A percentile compares a stretch with the other conserved stretches of the same genome.
These are phyloP conservation scores for Vitis hybrid DNA, from an alignment of 177 flowering plant species.

Conservation along the genomic window DNA sequence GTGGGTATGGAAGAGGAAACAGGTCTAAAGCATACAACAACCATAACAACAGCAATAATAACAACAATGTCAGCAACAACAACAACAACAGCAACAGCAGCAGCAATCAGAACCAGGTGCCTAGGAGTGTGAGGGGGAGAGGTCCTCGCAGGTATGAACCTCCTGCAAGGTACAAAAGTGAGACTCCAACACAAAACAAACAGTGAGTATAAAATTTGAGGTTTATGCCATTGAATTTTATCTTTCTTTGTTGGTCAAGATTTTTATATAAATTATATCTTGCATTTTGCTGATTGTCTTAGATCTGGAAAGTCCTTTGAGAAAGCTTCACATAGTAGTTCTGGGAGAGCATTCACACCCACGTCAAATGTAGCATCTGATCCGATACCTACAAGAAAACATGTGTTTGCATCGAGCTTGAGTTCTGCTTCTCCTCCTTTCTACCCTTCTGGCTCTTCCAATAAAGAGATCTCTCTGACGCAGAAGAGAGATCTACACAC, in stretches of 20 bases:
- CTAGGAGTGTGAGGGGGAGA: conserved; percentile 72
- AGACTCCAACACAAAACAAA: conserved; percentile 45
- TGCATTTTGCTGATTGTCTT: conserved; percentile 4
- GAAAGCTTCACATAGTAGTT: conserved; percentile 34
- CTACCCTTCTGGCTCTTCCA: conserved; percentile 88
- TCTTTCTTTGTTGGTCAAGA: not conserved
- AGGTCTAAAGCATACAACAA: conserved; percentile 46
- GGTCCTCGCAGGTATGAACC: conserved; percentile 83
- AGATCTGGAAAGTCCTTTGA: conserved; percentile 63
- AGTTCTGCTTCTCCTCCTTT: conserved; percentile 94
- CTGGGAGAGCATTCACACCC: conserved; percentile 30
- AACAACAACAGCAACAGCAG: conserved; percentile 17
- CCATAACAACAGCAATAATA: conserved; percentile 14
- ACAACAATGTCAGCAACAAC: conserved; percentile 10
- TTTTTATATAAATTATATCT: not conserved
- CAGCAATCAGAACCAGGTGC: conserved; percentile 45
- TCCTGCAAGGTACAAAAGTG: conserved; percentile 34
- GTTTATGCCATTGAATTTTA: not conserved
- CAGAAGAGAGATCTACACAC: conserved; percentile 58
- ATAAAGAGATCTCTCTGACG: conserved; percentile 42
- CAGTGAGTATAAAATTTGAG: conserved; percentile 50
- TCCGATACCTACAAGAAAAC: conserved; percentile 38
- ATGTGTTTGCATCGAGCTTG: conserved; percentile 72
- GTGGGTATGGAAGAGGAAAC: conserved; percentile 55
- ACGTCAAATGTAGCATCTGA: conserved; percentile 45